Evolutionary conservation across 1,139 yeast species (phyloP).

Genomic region (Schizosaccharomyces versatilis): DNA sequence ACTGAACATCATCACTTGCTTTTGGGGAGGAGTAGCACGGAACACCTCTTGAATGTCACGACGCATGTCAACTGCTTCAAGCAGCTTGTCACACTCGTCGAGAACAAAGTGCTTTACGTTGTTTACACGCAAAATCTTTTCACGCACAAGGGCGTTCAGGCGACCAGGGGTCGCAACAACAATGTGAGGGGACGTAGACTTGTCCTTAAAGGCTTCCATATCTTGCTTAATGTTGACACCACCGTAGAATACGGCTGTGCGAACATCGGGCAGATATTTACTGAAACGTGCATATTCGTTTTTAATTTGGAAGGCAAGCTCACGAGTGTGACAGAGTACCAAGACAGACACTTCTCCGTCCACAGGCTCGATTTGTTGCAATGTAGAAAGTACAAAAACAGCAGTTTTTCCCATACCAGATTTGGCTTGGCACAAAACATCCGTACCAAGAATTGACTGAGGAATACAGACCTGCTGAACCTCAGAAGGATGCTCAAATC

Average conservation of each 20-base stretch:
- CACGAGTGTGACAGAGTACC: conserved; percentile 95
- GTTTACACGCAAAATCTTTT: conserved; percentile 66
- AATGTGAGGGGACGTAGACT: conserved; percentile 89
- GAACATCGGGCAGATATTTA: conserved; percentile 93
- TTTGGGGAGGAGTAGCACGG: conserved; percentile 93
- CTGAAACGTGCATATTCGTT: conserved; percentile 95
- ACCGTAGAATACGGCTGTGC: conserved; percentile 91
- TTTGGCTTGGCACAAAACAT: conserved; percentile 94
- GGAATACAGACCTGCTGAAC: conserved; percentile 98
- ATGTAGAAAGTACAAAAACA: conserved; percentile 82
- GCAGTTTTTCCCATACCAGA: conserved; percentile 99
- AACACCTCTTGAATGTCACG: conserved; percentile 95
- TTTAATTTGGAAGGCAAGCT: conserved; percentile 92
- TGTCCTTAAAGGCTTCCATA: conserved; percentile 68
- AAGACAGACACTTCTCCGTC: conserved; percentile 90
- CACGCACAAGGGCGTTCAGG: conserved; percentile 79
- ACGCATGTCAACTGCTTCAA: conserved; percentile 71
- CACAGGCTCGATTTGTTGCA: conserved; percentile 92
- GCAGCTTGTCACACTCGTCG: conserved; percentile 96
- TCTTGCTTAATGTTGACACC: conserved; percentile 80
- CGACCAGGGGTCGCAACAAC: conserved; percentile 98
- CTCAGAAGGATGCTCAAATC: conserved; percentile 98
- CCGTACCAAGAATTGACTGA: conserved; percentile 93
- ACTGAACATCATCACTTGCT: conserved; percentile 98
- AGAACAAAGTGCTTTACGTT: conserved; percentile 86